Conservation (phyloP, 352 stramenopile species). For the Globisporangium emineosum region DNA sequence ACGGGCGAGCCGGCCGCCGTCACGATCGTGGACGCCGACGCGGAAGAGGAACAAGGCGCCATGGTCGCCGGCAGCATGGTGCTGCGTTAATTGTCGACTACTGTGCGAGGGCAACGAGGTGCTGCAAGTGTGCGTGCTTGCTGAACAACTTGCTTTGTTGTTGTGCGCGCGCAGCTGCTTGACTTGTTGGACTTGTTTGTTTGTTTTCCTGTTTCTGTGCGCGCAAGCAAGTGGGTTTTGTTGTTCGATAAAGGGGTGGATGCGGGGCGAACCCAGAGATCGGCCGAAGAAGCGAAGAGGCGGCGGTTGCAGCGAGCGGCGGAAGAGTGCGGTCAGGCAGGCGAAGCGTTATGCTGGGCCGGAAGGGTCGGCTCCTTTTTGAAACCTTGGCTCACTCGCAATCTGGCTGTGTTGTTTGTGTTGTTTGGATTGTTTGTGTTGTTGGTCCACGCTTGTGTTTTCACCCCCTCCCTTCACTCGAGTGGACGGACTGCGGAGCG, state of each 20-base stretch:
- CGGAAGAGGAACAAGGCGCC: not conserved
- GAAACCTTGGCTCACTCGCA: not conserved
- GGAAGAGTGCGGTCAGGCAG: not conserved
- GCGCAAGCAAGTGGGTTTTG: not conserved
- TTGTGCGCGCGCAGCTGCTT: not conserved
- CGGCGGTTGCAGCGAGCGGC: not conserved
- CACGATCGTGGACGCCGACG: not conserved
- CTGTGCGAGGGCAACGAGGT: too few relatives aligned
- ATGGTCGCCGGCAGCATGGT: slow-evolving; percentile 4
- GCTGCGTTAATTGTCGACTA: not conserved
- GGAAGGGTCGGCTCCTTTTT: not conserved
- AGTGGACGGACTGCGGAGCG: slow-evolving; percentile 2
- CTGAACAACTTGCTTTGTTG: not conserved
- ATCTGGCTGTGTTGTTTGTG: not conserved
- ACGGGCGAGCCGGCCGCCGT: slow-evolving; percentile 18
- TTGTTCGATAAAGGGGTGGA: slow-evolving; percentile 8
- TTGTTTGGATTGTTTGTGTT: not conserved
- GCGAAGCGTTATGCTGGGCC: not conserved
- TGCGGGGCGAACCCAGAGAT: not conserved
- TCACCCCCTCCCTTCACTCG: not conserved
- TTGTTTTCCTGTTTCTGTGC: not conserved
- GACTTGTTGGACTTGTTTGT: not conserved
- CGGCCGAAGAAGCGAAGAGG: not conserved
- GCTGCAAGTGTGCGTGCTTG: not conserved
- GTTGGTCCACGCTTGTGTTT: not conserved